Evolutionary conservation across 2,329 filamentous ascomycete genomes (phyloP), one percentile per base, ranked within the genome.

Genomic region (Colletotrichum sp.): DNA sequence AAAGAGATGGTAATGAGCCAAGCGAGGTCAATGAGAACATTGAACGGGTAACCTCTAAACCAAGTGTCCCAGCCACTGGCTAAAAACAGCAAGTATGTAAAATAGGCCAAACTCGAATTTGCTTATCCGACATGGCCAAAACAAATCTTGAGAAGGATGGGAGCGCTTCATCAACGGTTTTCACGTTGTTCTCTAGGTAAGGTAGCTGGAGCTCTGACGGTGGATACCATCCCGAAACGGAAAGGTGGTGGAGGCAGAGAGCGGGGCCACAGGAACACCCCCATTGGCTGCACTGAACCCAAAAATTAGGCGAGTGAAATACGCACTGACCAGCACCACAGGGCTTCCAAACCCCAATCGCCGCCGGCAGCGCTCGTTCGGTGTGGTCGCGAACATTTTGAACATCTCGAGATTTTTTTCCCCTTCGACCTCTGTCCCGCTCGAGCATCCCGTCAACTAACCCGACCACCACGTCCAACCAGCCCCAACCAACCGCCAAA

Each of bases 401-500:
- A 7, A n/a, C 30, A 60, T 64, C 32, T 48, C 30, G 52, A 59
- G 8, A 22, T 22, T 55, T 62, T 34, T 59, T n/a, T 2, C 16
- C 10, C 26, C 32, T 24, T 13, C 26, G 68, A 72, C 68, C 60
- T 60, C 77, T 70, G 44, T 52, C 44, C 76, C 72, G 75, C 66
- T 75, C 75, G 73, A 71, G 69, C 71, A 76, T 68, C 78, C 44
- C 44, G 44, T 52, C 68, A 75, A 72, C 78, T 77, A 72, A 77
- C 75, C 59, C 57, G 69, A 59, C 60, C 52, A 64, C 48, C 72
- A 78, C 72, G 71, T 68, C 57, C 73, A 70, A 77, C 70, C 70
- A 75, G 52, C 72, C 39, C 67, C 70, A 70, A 75, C 70, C 70
- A 71, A 24, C 72, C 34, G 88, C 88, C 89, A 92, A 86, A 84